These are phyloP conservation scores for Phytophthora crassamura DNA, from an alignment of 352 stramenopile species.

Conservation along the genomic window DNA sequence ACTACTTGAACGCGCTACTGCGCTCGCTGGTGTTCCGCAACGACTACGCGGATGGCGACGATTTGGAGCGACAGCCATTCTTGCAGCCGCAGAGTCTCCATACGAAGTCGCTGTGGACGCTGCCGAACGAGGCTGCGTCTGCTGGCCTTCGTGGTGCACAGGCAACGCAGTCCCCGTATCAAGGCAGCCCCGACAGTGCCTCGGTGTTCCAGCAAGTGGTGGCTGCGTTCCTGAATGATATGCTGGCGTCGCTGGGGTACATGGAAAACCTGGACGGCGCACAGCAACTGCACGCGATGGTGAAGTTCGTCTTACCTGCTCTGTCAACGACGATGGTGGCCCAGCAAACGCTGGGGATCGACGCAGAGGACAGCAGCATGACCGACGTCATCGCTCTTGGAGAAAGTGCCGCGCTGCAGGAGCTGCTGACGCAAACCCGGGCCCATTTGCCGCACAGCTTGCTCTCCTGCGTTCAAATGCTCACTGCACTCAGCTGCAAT, in stretches of 20 bases:
- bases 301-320: conserved; percentile 63
- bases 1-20: conserved; percentile 61
- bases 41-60: conserved; percentile 29
- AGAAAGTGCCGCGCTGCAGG: conserved; percentile 19
- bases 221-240: conserved; percentile 66
- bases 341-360: conserved; percentile 38
- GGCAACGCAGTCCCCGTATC: conserved; percentile 1
- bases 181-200: conserved; percentile 15
- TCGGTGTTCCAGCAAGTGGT: conserved; percentile 59
- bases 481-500: conserved; percentile 58
- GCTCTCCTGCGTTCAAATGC: conserved; percentile 53
- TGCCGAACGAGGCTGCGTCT: conserved; percentile 34
- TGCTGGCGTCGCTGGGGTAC: conserved; percentile 60
- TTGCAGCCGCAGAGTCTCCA: conserved; percentile 36
- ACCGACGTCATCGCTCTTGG: conserved; percentile 8
- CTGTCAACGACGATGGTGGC: conserved; percentile 52
- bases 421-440: conserved; percentile 45
- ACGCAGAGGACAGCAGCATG: conserved; percentile 25
- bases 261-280: conserved; percentile 51
- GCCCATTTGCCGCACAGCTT: conserved; percentile 47
- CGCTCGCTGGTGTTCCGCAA: conserved; percentile 47
- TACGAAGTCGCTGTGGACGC: conserved; percentile 36
- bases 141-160: conserved; percentile 11
- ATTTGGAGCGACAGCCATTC: conserved; percentile 21
- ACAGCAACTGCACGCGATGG: conserved; percentile 68